A percentile compares a stretch with the other conserved stretches of the same genome.
Evolutionary conservation across 345 rosid species (phyloP).

Genomic region (Citrus maxima): DNA sequence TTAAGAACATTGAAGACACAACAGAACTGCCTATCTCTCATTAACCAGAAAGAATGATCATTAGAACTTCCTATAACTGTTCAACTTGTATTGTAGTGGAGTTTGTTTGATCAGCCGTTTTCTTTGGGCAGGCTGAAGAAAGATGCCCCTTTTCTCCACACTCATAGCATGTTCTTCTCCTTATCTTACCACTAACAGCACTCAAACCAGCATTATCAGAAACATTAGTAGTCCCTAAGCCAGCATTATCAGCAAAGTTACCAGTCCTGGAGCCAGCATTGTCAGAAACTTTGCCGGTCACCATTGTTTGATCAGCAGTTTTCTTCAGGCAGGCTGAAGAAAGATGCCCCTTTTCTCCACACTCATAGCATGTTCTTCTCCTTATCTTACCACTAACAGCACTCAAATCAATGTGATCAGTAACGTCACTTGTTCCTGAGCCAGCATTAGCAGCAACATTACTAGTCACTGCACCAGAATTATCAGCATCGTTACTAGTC

Average conservation of each 20-base stretch:
- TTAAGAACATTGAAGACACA: neutral
- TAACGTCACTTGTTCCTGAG: conserved; percentile 5
- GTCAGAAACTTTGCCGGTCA: neutral
- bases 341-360: conserved; percentile 77
- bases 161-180: conserved; percentile 70
- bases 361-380: conserved; percentile 72
- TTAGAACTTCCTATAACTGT: neutral
- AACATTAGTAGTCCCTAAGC: neutral
- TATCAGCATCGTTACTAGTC: neutral
- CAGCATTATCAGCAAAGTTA: neutral
- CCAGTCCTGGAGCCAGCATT: neutral
- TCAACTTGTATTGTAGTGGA: conserved; percentile 9
- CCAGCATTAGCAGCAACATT: neutral
- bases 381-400: conserved; percentile 57
- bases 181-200: conserved; percentile 55
- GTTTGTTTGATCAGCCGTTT: conserved; percentile 25
- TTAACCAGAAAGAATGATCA: neutral
- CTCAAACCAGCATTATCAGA: conserved; percentile 5
- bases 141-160: conserved; percentile 82
- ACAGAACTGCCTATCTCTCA: neutral
- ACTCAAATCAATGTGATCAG: conserved; percentile 6
- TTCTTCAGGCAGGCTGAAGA: conserved; percentile 75
- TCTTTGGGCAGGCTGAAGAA: conserved; percentile 73
- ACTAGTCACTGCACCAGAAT: neutral
- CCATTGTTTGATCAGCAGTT: conserved; percentile 20